phyloP scores from a whole-genome alignment of 495 filamentous ascomycete species.

The Trichocladium antarcticum region DNA sequence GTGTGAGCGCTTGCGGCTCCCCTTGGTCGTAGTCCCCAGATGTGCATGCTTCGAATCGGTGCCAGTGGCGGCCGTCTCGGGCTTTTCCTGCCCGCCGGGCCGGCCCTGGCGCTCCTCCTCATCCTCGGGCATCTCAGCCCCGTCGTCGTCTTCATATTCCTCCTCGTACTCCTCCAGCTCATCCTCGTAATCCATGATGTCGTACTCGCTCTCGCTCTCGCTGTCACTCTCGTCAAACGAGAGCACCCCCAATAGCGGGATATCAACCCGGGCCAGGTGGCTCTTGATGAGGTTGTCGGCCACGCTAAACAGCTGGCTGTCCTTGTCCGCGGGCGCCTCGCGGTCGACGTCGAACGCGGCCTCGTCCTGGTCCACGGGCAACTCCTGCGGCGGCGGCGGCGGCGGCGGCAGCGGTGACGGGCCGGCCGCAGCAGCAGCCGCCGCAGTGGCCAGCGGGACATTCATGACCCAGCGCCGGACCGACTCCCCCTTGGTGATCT shows the following conservation, averaged over 20 bases:
- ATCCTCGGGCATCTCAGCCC: constrained; percentile 10
- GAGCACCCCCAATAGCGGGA: constrained; percentile 25
- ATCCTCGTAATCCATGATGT: constrained; percentile 9
- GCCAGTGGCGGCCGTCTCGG: constrained; percentile 1
- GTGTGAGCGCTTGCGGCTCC: constrained; percentile 10
- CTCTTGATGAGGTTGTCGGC: constrained; percentile 29
- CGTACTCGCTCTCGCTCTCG: constrained; percentile 23
- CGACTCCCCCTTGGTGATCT: constrained; percentile 24
- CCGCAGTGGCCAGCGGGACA: constrained; percentile 11
- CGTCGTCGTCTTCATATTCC: constrained; percentile 10
- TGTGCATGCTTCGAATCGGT: constrained; percentile 18
- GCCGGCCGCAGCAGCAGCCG: background rate
- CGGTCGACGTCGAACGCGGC: constrained; percentile 24
- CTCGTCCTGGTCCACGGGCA: constrained; percentile 13
- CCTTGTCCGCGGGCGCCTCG: constrained; percentile 21
- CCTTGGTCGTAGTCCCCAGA: constrained; percentile 13
- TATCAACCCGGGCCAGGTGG: constrained; percentile 24
- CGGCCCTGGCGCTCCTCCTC: background rate
- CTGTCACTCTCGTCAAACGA: constrained; percentile 28
- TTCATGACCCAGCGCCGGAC: constrained; percentile 28
- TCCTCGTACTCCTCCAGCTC: constrained; percentile 24
- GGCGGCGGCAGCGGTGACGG: background rate
- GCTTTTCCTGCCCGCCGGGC: background rate
- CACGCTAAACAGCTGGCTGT: constrained; percentile 21
- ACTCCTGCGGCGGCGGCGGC: background rate